Evolutionary conservation across 164 flowering plant genomes (phyloP), one percentile per base, ranked within the genome.

Genomic region (Buxus sempervirens): DNA sequence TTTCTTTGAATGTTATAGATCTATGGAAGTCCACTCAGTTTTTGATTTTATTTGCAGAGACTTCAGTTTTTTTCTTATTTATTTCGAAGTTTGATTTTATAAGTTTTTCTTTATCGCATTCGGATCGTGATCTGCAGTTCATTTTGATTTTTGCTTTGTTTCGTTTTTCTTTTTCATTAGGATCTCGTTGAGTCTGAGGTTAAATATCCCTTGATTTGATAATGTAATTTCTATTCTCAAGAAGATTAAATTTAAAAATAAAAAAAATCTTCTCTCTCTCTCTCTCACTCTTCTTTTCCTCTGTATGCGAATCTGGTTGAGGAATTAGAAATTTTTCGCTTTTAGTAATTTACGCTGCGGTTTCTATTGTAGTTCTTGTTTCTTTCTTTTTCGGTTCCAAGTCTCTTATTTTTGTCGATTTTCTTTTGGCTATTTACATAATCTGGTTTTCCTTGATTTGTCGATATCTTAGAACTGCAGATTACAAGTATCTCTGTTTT

Each of bases 391-490:
- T 48, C 25, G 28, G 28, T 53, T 38, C 42, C 24, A 66, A n/a
- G 21, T 55, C 22, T 22, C 54, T 19, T 62, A 20, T 18, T 22
- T 51, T 20, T 64, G 10, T 64, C 0, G 0, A 49, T 7, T 65
- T 10, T 36, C 54, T 9, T 32, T 7, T 42, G 38, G 21, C 57
- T 8, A 9, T n/a, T 36, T 15, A 54, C n/a, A 13, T 56, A 9
- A 57, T 66, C 41, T 53, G 25, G 21, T n/a, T 36, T 67, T 58
- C 45, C 63, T 18, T 67, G 20, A 67, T 45, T 26, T 67, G 63
- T n/a, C 45, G 70, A 67, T 68, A 58, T 6, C 25, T 10, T 32
- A 45, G 14, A 10, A 45, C 25, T 24, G 36, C 27, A 25, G 22
- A 25, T 48, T 58, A 41, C 22, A 41, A 58, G 56, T 25, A 13